phyloP scores from a whole-genome alignment of 441 rosid species.

The Populus hybrid region DNA sequence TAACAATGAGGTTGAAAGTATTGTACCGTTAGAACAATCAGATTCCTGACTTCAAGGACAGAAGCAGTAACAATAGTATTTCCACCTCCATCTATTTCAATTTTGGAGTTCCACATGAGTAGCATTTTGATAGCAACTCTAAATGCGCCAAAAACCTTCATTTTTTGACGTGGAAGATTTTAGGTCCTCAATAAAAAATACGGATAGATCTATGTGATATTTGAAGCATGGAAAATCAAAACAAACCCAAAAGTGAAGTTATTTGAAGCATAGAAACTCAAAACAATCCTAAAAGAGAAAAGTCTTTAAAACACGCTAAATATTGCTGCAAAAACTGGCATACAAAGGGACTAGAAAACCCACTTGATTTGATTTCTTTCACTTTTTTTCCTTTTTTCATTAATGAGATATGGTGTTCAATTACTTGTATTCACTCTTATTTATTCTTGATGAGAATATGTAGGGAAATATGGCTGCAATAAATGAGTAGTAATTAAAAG shows the following conservation, averaged over 20 bases:
- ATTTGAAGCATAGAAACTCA: conserved; percentile 15
- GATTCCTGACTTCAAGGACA: conserved; percentile 94
- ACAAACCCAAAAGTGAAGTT: conserved; percentile 2
- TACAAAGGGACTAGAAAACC: background rate
- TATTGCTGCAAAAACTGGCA: background rate
- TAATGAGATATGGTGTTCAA: background rate
- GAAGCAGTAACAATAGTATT: conserved; percentile 90
- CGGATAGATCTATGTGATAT: conserved; percentile 2
- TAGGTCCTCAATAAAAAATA: conserved; percentile 17
- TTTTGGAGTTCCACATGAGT: conserved; percentile 96
- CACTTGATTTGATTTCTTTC: background rate
- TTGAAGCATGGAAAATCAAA: conserved; percentile 14
- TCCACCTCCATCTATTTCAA: conserved; percentile 94
- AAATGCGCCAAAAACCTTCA: conserved; percentile 97
- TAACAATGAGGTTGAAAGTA: conserved; percentile 11
- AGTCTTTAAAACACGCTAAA: background rate
- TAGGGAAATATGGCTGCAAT: background rate
- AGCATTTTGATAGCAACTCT: conserved; percentile 92
- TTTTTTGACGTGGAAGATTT: conserved; percentile 22
- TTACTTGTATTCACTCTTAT: background rate
- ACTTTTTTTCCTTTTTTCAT: background rate
- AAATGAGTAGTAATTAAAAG: background rate
- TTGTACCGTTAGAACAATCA: conserved; percentile 89
- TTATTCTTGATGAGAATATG: background rate
- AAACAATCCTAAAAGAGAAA: background rate